Percentiles rank a stretch among this genome's conserved stretches.
These are phyloP conservation scores for Rosa persica DNA, from an alignment of 306 rosid genomes.

Conservation along the genomic window DNA sequence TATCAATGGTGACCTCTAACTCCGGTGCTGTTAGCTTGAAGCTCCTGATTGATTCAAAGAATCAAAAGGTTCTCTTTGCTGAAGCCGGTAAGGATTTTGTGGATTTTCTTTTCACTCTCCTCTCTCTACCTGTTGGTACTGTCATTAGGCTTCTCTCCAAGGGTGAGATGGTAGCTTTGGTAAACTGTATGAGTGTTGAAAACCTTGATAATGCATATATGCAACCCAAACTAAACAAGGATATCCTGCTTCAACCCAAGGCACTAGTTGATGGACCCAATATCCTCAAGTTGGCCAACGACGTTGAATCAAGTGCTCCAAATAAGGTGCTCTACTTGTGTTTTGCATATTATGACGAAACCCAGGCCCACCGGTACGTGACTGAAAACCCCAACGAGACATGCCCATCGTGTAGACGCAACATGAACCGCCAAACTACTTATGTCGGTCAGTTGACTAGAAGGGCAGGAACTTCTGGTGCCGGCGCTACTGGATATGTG, in stretches of 20 bases:
- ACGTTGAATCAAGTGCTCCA: neutral
- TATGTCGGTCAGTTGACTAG: neutral
- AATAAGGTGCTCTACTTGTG: neutral
- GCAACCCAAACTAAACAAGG: too few relatives aligned
- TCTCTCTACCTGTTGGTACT: constrained; percentile 7
- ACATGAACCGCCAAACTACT: neutral
- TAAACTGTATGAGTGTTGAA: too few relatives aligned
- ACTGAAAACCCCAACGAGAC: neutral
- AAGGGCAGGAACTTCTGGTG: neutral
- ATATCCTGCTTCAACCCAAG: too few relatives aligned
- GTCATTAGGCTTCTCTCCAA: too few relatives aligned
- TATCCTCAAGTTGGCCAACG: neutral
- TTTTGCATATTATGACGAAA: too few relatives aligned
- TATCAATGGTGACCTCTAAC: too few relatives aligned
- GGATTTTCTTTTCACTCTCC: constrained; percentile 27
- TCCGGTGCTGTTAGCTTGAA: neutral
- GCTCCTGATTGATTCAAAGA: neutral
- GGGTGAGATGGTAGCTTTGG: too few relatives aligned
- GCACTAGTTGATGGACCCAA: too few relatives aligned
- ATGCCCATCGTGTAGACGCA: neutral
- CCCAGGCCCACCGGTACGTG: neutral
- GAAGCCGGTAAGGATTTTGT: constrained; percentile 27
- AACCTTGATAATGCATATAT: too few relatives aligned
- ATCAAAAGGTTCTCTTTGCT: constrained; percentile 24
- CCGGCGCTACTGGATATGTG: neutral